Conservation (phyloP, 441 rosid genomes). For the Daphne laureola region DNA sequence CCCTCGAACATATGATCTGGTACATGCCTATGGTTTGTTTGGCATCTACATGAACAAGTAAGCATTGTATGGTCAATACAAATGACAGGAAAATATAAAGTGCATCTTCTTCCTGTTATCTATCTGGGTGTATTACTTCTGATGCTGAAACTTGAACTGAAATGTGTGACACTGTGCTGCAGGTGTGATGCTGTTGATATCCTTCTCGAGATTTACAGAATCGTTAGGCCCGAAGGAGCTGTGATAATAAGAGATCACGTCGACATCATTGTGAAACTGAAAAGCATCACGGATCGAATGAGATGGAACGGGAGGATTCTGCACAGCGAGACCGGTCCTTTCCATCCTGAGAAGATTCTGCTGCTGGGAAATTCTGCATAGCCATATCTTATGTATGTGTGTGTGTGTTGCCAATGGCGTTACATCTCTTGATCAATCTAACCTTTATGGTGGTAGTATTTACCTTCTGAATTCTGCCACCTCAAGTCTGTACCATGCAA, state of each 20-base stretch:
- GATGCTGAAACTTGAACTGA: neutral
- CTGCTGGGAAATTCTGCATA: constrained; percentile 28
- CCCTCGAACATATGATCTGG: constrained; percentile 52
- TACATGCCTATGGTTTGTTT: constrained; percentile 47
- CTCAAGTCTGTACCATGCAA: too few relatives aligned
- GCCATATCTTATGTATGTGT: neutral
- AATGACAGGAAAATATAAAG: neutral
- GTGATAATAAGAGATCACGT: constrained; percentile 43
- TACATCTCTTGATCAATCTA: too few relatives aligned
- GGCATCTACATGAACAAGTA: constrained; percentile 48
- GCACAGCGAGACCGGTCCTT: constrained; percentile 27
- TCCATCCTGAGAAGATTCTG: constrained; percentile 35
- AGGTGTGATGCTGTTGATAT: constrained; percentile 48
- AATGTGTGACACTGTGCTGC: constrained; percentile 8
- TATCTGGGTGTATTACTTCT: neutral
- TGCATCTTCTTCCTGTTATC: neutral
- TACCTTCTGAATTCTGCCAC: too few relatives aligned
- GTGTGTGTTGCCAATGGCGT: too few relatives aligned
- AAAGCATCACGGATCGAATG: constrained; percentile 30
- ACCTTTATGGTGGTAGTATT: too few relatives aligned
- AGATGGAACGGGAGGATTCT: constrained; percentile 39
- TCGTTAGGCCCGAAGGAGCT: constrained; percentile 49
- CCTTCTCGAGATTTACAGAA: constrained; percentile 44
- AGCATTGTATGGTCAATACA: constrained; percentile 8
- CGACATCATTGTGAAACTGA: constrained; percentile 36